Percentiles rank a stretch among this genome's conserved stretches.
Evolutionary conservation across 345 rosid species (phyloP).

Genomic region (Aegle marmelos): DNA sequence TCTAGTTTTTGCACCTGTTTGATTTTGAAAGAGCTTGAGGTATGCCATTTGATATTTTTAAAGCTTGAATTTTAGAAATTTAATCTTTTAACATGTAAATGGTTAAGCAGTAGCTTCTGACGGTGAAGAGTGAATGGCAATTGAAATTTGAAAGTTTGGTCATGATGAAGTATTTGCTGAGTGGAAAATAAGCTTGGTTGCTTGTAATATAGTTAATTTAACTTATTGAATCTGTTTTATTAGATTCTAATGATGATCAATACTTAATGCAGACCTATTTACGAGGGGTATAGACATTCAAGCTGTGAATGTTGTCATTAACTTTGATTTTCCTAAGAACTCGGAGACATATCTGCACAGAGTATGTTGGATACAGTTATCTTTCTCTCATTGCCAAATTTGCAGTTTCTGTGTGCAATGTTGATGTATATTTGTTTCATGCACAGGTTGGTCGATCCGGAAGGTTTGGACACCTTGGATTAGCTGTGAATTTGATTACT

Average conservation of each 20-base stretch:
- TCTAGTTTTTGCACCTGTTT: not conserved
- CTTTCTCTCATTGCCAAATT: not conserved
- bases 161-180: not conserved
- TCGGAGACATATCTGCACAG: conserved; percentile 98
- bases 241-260: conserved; percentile 13
- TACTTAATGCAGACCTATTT: conserved; percentile 72
- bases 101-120: not conserved
- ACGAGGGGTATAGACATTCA: conserved; percentile 99
- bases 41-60: not conserved
- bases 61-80: conserved; percentile 1
- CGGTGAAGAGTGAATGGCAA: not conserved
- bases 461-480: conserved; percentile 99
- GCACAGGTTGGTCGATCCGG: conserved; percentile 96
- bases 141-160: not conserved
- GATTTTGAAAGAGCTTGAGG: not conserved
- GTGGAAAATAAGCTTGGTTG: not conserved
- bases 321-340: conserved; percentile 96
- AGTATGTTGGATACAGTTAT: conserved; percentile 40
- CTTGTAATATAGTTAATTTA: not conserved
- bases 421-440: not conserved
- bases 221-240: not conserved
- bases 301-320: conserved; percentile 98
- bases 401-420: not conserved
- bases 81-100: not conserved
- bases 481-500: conserved; percentile 98